A percentile compares a stretch with the other conserved stretches of the same genome.
Conservation (phyloP, 75 land plant species). For the Pinus tabuliformis region DNA sequence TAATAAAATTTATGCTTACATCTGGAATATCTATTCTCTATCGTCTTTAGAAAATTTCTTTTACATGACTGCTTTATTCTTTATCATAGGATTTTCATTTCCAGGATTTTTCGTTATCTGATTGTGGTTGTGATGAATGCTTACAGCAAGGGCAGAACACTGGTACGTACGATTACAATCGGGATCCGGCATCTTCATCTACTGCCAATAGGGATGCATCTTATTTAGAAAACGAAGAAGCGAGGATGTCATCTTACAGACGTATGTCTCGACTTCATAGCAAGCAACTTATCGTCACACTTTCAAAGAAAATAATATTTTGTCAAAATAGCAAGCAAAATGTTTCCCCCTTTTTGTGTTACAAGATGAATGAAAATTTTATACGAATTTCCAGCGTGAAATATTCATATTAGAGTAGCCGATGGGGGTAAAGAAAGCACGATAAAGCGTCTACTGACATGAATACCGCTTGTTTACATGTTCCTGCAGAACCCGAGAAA, state of each 20-base stretch:
- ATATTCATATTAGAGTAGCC: background rate
- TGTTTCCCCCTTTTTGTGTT: too few relatives aligned
- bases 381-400: too few relatives aligned
- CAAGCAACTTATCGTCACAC: background rate
- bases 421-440: background rate
- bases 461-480: background rate
- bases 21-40: background rate
- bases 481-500: constrained; percentile 56
- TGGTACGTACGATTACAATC: background rate
- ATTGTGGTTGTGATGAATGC: background rate
- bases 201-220: background rate
- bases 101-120: background rate
- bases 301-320: too few relatives aligned
- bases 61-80: background rate
- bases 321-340: too few relatives aligned
- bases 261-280: background rate
- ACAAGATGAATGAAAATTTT: too few relatives aligned
- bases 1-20: background rate
- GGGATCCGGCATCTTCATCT: background rate
- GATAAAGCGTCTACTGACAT: background rate
- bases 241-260: background rate
- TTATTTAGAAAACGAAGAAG: background rate
- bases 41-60: background rate
- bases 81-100: background rate
- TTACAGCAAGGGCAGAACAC: constrained; percentile 2